These are phyloP conservation scores for Eutrema salsugineum DNA, from an alignment of 441 rosid genomes.

Conservation along the genomic window DNA sequence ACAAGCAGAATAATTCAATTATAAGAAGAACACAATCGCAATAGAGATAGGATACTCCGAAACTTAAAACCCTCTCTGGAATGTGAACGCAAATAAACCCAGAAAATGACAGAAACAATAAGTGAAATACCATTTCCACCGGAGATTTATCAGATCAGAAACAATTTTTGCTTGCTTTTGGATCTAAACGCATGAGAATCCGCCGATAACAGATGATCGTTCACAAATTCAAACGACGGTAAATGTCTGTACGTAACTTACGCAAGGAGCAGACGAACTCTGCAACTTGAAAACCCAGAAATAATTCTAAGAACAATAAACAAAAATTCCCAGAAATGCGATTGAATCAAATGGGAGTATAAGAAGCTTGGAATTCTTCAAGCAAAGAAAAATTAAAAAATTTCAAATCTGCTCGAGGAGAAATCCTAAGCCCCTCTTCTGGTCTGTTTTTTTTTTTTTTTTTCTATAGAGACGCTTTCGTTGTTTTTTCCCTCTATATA, in stretches of 20 bases:
- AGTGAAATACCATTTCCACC: slow-evolving; percentile 21
- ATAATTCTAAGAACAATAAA: not conserved
- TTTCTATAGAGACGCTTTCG: slow-evolving; percentile 5
- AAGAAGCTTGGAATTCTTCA: slow-evolving; percentile 30
- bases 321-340: not conserved
- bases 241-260: slow-evolving; percentile 16
- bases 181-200: slow-evolving; percentile 19
- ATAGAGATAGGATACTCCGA: not conserved
- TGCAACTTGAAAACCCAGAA: slow-evolving; percentile 12
- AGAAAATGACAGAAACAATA: not conserved
- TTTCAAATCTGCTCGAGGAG: slow-evolving; percentile 11
- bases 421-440: not conserved
- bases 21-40: slow-evolving; percentile 12
- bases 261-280: slow-evolving; percentile 8
- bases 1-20: not conserved
- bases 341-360: slow-evolving; percentile 1
- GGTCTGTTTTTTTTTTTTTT: not conserved
- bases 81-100: slow-evolving; percentile 10
- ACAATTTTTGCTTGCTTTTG: not conserved
- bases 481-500: not conserved
- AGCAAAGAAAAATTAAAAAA: slow-evolving; percentile 24
- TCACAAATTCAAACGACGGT: not conserved
- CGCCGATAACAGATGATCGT: slow-evolving; percentile 15
- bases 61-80: not conserved
- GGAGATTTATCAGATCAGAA: slow-evolving; percentile 26